Evolutionary conservation across 345 rosid species (phyloP).

Genomic region (Lepidium sativum): DNA sequence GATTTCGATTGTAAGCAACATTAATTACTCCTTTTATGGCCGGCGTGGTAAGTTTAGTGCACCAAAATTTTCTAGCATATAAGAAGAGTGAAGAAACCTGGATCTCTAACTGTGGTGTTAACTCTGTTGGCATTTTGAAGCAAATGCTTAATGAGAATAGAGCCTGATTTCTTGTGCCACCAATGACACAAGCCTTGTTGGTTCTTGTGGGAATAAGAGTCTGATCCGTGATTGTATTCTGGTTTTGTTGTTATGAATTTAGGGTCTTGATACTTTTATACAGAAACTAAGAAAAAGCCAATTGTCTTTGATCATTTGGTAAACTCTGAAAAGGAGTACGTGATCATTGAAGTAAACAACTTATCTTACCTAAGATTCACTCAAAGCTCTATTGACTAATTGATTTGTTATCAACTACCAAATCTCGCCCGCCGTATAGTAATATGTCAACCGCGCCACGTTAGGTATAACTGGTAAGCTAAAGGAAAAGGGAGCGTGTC

Average conservation of each 20-base stretch:
- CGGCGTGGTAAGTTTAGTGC: constrained; percentile 93
- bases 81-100: neutral
- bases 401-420: too few relatives aligned
- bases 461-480: too few relatives aligned
- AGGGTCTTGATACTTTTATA: neutral
- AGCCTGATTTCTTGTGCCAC: constrained; percentile 37
- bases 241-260: constrained; percentile 3
- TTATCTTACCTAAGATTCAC: constrained; percentile 14
- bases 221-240: constrained; percentile 25
- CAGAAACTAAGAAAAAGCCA: neutral
- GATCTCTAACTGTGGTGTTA: too few relatives aligned
- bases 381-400: neutral
- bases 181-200: too few relatives aligned
- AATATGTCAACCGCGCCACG: too few relatives aligned
- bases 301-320: constrained; percentile 1
- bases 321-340: constrained; percentile 21
- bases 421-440: too few relatives aligned
- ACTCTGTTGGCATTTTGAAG: too few relatives aligned
- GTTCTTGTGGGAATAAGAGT: neutral
- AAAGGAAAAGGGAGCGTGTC: too few relatives aligned
- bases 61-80: too few relatives aligned
- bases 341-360: constrained; percentile 2
- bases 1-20: constrained; percentile 46
- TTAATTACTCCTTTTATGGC: constrained; percentile 76
- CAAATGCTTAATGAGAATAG: constrained; percentile 79